Conservation (phyloP, 495 filamentous ascomycete genomes). For the Neurospora sp. region DNA sequence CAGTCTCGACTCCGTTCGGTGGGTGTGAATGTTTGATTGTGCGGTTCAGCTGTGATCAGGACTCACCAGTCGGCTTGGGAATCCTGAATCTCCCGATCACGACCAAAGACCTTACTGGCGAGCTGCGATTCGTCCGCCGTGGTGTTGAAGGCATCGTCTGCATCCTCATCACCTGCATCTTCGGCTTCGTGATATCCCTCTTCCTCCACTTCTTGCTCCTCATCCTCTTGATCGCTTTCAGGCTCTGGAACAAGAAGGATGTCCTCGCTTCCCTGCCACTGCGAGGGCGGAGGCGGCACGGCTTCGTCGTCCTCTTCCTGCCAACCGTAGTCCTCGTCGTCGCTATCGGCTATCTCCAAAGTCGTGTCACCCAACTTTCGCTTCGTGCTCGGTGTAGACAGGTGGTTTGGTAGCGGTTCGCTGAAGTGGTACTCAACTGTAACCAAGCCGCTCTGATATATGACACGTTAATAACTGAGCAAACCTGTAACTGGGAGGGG, state of each 20-base stretch:
- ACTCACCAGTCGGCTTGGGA: neutral
- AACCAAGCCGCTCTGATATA: constrained; percentile 15
- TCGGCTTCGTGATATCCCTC: neutral
- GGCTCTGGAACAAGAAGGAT: constrained; percentile 27
- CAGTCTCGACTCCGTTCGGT: neutral
- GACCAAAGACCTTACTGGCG: neutral
- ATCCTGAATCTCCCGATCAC: neutral
- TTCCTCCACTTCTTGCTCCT: constrained; percentile 10
- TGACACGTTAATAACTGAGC: constrained; percentile 9
- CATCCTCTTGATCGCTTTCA: constrained; percentile 20
- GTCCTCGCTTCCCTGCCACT: constrained; percentile 45
- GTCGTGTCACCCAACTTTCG: constrained; percentile 33
- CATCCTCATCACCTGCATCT: neutral
- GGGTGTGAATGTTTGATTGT: neutral
- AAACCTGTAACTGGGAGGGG: constrained; percentile 1
- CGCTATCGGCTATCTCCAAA: constrained; percentile 40
- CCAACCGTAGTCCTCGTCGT: constrained; percentile 44
- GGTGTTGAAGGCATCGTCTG: neutral
- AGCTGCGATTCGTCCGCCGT: neutral
- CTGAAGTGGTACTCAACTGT: constrained; percentile 16
- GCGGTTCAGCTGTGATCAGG: neutral
- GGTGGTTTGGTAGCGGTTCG: constrained; percentile 14
- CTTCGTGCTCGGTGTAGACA: constrained; percentile 26
- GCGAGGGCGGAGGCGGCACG: constrained; percentile 35
- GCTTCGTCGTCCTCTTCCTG: constrained; percentile 36